Percentiles rank a stretch among this genome's conserved stretches.
Conservation (phyloP, 1,139 yeast species). For the Yamadazyma siamensis region DNA sequence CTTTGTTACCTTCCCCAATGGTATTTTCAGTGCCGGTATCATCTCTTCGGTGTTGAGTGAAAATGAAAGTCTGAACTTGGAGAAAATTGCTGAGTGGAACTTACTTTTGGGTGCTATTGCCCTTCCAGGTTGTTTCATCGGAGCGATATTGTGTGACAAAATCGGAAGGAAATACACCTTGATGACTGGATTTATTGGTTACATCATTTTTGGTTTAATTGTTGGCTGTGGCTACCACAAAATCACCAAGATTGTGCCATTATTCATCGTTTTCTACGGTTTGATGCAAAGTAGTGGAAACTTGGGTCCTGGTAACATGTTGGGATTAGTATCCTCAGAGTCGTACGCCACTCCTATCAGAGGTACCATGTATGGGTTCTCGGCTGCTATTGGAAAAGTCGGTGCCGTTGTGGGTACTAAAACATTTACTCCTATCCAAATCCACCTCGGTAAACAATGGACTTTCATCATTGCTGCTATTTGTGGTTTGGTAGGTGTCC, state of each 20-base stretch:
- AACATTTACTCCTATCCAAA: slow-evolving; percentile 42
- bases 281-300: slow-evolving; percentile 54
- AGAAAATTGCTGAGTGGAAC: slow-evolving; percentile 48
- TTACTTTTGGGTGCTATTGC: slow-evolving; percentile 42
- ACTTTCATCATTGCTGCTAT: slow-evolving; percentile 62
- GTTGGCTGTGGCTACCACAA: slow-evolving; percentile 46
- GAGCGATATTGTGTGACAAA: slow-evolving; percentile 38
- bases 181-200: slow-evolving; percentile 44
- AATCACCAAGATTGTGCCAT: slow-evolving; percentile 36
- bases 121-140: slow-evolving; percentile 46
- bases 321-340: slow-evolving; percentile 69
- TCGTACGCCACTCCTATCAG: slow-evolving; percentile 72
- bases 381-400: slow-evolving; percentile 49
- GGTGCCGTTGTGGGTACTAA: slow-evolving; percentile 51
- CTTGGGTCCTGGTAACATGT: slow-evolving; percentile 73
- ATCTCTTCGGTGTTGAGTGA: slow-evolving; percentile 33
- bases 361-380: slow-evolving; percentile 56
- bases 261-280: slow-evolving; percentile 47
- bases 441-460: slow-evolving; percentile 28
- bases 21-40: slow-evolving; percentile 47
- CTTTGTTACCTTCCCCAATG: slow-evolving; percentile 52
- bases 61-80: slow-evolving; percentile 24
- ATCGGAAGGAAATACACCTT: slow-evolving; percentile 47
- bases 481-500: slow-evolving; percentile 64
- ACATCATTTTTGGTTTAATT: slow-evolving; percentile 46